A percentile compares a stretch with the other conserved stretches of the same genome.
phyloP scores from a whole-genome alignment of 495 filamentous ascomycete genomes.

The Diplogelasinospora grovesii region DNA sequence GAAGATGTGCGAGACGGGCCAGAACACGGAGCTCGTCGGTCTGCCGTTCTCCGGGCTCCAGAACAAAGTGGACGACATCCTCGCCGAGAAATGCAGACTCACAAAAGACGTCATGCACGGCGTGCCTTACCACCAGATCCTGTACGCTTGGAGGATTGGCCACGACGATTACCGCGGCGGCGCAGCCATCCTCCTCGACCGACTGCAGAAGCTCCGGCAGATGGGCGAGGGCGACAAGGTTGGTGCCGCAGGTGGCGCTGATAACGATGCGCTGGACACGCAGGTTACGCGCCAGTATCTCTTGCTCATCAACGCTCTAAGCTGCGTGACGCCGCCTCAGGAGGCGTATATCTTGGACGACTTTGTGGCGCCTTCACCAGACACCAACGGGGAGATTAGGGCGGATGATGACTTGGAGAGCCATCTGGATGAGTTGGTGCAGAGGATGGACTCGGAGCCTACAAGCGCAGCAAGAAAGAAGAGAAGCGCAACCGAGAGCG shows the following conservation, averaged over 20 bases:
- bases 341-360: slow-evolving; percentile 65
- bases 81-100: slow-evolving; percentile 55
- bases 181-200: slow-evolving; percentile 65
- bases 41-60: slow-evolving; percentile 74
- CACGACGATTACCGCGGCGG: slow-evolving; percentile 83
- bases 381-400: slow-evolving; percentile 13
- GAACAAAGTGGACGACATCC: slow-evolving; percentile 67
- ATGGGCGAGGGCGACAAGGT: slow-evolving; percentile 40
- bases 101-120: slow-evolving; percentile 51
- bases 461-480: slow-evolving; percentile 15
- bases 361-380: slow-evolving; percentile 10
- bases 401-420: slow-evolving; percentile 20
- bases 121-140: slow-evolving; percentile 68
- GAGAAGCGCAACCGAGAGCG: slow-evolving; percentile 23
- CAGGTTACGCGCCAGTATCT: slow-evolving; percentile 65
- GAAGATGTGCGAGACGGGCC: slow-evolving; percentile 60
- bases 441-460: slow-evolving; percentile 12
- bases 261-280: slow-evolving; percentile 48
- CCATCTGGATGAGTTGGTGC: slow-evolving; percentile 18
- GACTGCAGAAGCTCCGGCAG: slow-evolving; percentile 45
- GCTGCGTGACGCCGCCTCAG: slow-evolving; percentile 71
- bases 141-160: slow-evolving; percentile 82
- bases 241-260: slow-evolving; percentile 39
- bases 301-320: slow-evolving; percentile 79
- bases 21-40: slow-evolving; percentile 59